These are phyloP conservation scores for Kodamaea arcana DNA, from an alignment of 1,139 yeast genomes.

Conservation along the genomic window DNA sequence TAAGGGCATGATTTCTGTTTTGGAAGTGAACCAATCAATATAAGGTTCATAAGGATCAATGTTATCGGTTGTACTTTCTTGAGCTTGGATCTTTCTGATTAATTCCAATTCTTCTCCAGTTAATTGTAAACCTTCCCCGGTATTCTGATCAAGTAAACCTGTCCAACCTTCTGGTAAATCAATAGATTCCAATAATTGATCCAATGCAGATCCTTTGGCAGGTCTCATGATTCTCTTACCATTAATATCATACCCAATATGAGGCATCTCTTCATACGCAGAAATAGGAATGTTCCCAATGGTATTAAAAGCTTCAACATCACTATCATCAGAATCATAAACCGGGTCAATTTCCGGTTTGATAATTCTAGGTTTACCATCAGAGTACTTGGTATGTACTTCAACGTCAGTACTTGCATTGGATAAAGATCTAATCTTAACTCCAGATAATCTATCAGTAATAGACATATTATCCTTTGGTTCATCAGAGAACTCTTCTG, in stretches of 20 bases:
- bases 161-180: slow-evolving; percentile 99
- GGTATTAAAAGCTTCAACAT: slow-evolving; percentile 77
- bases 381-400: slow-evolving; percentile 59
- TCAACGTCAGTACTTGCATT: slow-evolving; percentile 25
- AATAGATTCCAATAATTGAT: slow-evolving; percentile 79
- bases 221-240: slow-evolving; percentile 99
- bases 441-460: slow-evolving; percentile 52
- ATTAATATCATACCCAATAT: slow-evolving; percentile 92
- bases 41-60: slow-evolving; percentile 91
- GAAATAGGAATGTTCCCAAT: slow-evolving; percentile 90
- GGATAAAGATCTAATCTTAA: slow-evolving; percentile 48
- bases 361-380: slow-evolving; percentile 71
- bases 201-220: slow-evolving; percentile 93
- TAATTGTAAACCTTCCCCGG: slow-evolving; percentile 83
- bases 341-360: slow-evolving; percentile 90
- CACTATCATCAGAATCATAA: slow-evolving; percentile 92
- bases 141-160: slow-evolving; percentile 84
- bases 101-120: slow-evolving; percentile 88
- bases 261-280: slow-evolving; percentile 97
- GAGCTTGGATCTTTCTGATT: slow-evolving; percentile 78
- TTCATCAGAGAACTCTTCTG: slow-evolving; percentile 46
- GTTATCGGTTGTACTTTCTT: slow-evolving; percentile 76
- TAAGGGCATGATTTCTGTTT: slow-evolving; percentile 86
- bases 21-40: slow-evolving; percentile 90
- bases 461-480: slow-evolving; percentile 48